These are phyloP conservation scores for Cyclotella cryptica DNA, from an alignment of 108 stramenopile species.

Conservation along the genomic window DNA sequence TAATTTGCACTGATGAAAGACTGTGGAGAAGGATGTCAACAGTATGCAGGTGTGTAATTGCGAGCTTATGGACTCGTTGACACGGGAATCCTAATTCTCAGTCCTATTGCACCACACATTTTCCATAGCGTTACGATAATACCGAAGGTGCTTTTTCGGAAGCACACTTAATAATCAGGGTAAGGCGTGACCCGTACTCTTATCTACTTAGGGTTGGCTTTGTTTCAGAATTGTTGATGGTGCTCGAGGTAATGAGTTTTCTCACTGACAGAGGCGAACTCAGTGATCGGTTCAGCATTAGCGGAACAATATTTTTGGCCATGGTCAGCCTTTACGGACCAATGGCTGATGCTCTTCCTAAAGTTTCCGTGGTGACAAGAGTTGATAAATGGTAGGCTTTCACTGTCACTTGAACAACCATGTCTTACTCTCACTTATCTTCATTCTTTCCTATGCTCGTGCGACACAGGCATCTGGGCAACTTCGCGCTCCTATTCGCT, in stretches of 20 bases:
- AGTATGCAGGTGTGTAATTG: conserved; percentile 16
- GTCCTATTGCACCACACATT: not conserved
- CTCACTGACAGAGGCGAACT: conserved; percentile 35
- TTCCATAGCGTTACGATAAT: conserved; percentile 35
- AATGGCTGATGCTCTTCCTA: conserved; percentile 50
- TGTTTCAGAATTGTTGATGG: conserved; percentile 46
- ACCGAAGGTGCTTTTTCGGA: conserved; percentile 43
- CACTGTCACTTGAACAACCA: not conserved
- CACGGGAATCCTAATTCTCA: not conserved
- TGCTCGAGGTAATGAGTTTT: conserved; percentile 46
- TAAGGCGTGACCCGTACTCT: conserved; percentile 51
- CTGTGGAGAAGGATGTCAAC: conserved; percentile 33
- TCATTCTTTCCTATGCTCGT: not conserved
- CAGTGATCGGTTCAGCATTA: conserved; percentile 38
- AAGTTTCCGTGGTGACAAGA: conserved; percentile 46
- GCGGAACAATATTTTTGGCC: conserved; percentile 51
- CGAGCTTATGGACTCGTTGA: no score
- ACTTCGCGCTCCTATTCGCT: conserved; percentile 47
- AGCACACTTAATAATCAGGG: conserved; percentile 39
- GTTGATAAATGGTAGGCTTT: conserved; percentile 46
- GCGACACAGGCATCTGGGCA: conserved; percentile 35
- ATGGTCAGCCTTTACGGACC: conserved; percentile 53
- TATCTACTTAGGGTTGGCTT: conserved; percentile 40
- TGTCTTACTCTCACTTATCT: not conserved
- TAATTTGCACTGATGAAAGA: not conserved